A percentile compares a stretch with the other conserved stretches of the same genome.
Evolutionary conservation across 805 yeast genomes (phyloP).

Genomic region (Wickerhamomyces pijperi): DNA sequence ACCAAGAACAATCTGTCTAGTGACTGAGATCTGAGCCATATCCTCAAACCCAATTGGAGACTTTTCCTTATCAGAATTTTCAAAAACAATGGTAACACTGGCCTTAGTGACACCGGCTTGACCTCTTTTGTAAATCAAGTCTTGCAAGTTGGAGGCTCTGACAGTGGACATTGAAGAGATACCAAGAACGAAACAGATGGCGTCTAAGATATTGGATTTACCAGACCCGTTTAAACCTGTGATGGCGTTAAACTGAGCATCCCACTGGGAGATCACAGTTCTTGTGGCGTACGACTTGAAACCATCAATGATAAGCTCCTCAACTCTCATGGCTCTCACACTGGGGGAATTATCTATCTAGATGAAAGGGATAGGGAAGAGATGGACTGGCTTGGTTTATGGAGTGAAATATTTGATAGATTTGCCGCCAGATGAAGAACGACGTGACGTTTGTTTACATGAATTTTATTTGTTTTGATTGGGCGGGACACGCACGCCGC

Average conservation of each 20-base stretch:
- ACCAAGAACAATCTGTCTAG: slow-evolving; percentile 84
- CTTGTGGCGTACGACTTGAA: slow-evolving; percentile 96
- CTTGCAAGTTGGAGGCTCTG: slow-evolving; percentile 87
- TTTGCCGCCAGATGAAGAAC: no score
- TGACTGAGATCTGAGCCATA: slow-evolving; percentile 70
- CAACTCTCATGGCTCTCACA: no score
- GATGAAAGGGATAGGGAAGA: no score
- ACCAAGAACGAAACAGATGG: slow-evolving; percentile 97
- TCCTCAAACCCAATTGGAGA: slow-evolving; percentile 86
- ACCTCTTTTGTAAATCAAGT: slow-evolving; percentile 90
- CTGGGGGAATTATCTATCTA: slow-evolving; percentile 35
- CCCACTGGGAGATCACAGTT: slow-evolving; percentile 94
- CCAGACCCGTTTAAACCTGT: slow-evolving; percentile 98
- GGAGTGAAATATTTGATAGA: no score
- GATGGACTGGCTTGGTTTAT: no score
- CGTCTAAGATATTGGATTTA: slow-evolving; percentile 90
- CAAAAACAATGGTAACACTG: slow-evolving; percentile 90
- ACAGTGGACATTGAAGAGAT: slow-evolving; percentile 92
- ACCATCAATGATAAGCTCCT: slow-evolving; percentile 92
- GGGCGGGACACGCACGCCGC: no score
- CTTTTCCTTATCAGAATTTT: slow-evolving; percentile 62
- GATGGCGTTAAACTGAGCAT: slow-evolving; percentile 90
- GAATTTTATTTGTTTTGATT: no score
- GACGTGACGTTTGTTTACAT: no score
- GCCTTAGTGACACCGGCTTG: slow-evolving; percentile 98